phyloP scores from a whole-genome alignment of 73 alveolate species.

The Durusdinium trenchii region DNA sequence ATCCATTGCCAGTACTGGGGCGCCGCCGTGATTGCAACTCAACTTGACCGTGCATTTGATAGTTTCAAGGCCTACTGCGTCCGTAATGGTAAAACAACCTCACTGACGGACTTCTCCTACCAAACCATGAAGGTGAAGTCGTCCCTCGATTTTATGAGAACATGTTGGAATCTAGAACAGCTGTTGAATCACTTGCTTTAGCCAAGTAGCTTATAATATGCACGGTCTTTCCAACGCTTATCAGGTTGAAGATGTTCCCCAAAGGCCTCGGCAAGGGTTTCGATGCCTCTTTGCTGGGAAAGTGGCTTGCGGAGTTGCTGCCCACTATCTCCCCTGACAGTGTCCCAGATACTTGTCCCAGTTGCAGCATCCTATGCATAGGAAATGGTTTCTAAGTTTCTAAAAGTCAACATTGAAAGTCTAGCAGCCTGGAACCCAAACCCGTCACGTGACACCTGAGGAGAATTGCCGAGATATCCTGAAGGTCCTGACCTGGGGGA shows the following conservation, averaged over 20 bases:
- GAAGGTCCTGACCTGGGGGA: background rate
- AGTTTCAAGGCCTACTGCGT: background rate
- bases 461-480: background rate
- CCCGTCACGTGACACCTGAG: background rate
- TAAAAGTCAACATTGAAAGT: background rate
- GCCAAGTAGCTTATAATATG: background rate
- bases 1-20: background rate
- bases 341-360: background rate
- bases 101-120: background rate
- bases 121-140: background rate
- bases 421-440: background rate
- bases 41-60: background rate
- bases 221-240: background rate
- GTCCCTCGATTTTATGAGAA: background rate
- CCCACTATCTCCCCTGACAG: background rate
- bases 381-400: background rate
- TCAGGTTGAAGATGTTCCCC: background rate
- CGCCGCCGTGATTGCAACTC: background rate
- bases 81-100: background rate
- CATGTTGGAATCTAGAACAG: too few relatives aligned
- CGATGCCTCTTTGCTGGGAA: background rate
- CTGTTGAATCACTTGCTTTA: background rate
- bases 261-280: constrained; percentile 4
- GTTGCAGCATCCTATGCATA: background rate
- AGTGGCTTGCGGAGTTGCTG: background rate